Base-by-base conservation (phyloP, 2,329 filamentous ascomycete genomes). In the Aspergillus nomiae region DNA sequence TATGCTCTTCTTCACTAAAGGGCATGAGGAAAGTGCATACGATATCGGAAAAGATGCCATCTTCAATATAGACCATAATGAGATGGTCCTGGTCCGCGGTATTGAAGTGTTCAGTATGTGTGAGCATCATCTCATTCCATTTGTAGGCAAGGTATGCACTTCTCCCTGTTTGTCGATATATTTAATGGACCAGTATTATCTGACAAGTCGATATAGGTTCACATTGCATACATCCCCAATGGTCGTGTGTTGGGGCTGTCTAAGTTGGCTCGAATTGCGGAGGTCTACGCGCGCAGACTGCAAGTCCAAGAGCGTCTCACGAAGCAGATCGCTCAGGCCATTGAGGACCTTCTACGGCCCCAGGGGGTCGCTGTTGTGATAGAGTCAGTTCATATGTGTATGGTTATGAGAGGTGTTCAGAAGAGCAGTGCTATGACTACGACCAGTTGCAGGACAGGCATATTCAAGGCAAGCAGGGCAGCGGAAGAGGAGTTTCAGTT, bases 261-360 rank as follows among this genome's bases (percentile, higher is more conserved):
- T 38, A 97, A 97, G 77, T 86, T 97, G 55, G 93, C 93, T 30
- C 89, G 94, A 65, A 94, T 97, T 69, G 94, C 94, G 58, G 92
- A 97, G 74, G 94, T 97, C 91, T 97, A 96, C 79, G 89, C 90
- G 58, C 90, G 93, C 58, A 86, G 94, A 51, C 84, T 97, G 8
- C 94, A 97, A 78, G 92, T 97, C 58, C 94, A 97, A 81, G 94
- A 98, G 76, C 89, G 94, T 36, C 84, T 98, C 38, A 97, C 94
- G 21, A 94, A 94, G 76, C 92, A 97, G 77, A 92, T 97, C 16
- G 94, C 94, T n/a, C 87, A 95, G 65, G 93, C 94, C 34, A 89
- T 97, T 66, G 92, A 92, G 77, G 92, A 97, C 73, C 88, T 97
- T 9, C 84, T 97, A 50, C 90, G 94, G 74, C 94, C 94, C 1